A percentile compares a stretch with the other conserved stretches of the same genome.
These are phyloP conservation scores for Coccomyxa sp. DNA, from an alignment of 139 green algal genomes.

Conservation along the genomic window DNA sequence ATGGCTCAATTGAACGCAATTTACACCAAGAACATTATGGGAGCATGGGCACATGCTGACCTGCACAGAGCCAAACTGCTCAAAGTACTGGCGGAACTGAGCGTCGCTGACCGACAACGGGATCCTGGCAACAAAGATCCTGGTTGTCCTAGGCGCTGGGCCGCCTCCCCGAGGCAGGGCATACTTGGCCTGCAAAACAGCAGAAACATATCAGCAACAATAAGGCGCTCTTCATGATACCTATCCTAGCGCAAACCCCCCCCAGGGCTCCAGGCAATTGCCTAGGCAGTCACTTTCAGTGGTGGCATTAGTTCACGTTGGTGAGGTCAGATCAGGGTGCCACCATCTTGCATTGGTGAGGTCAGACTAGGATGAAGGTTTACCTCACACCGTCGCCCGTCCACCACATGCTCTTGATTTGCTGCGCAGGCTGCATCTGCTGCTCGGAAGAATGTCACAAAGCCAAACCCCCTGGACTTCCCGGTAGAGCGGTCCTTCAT, in stretches of 20 bases:
- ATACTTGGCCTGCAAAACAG: conserved; percentile 44
- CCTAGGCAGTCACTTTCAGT: too few species aligned
- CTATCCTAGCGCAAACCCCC: neutral
- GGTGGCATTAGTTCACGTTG: too few species aligned
- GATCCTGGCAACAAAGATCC: conserved; percentile 88
- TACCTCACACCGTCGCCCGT: conserved; percentile 18
- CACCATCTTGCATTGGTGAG: too few species aligned
- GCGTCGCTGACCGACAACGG: conserved; percentile 66
- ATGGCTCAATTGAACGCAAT: neutral
- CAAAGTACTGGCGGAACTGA: conserved; percentile 82
- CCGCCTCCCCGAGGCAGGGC: conserved; percentile 44
- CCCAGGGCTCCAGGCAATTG: too few species aligned
- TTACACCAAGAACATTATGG: neutral
- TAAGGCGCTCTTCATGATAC: neutral
- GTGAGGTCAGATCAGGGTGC: too few species aligned
- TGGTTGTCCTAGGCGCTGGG: conserved; percentile 36
- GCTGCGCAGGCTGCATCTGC: conserved; percentile 39
- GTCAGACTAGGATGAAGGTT: neutral
- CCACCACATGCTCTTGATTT: conserved; percentile 38
- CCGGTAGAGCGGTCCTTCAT: conserved; percentile 68
- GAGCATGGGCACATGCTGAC: neutral
- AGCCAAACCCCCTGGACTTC: conserved; percentile 59
- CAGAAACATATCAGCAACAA: neutral
- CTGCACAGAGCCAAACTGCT: conserved; percentile 73
- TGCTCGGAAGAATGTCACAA: conserved; percentile 58